Evolutionary conservation across 768 basidiomycete genomes (phyloP).

Genomic region (Russula griseocarnosa): DNA sequence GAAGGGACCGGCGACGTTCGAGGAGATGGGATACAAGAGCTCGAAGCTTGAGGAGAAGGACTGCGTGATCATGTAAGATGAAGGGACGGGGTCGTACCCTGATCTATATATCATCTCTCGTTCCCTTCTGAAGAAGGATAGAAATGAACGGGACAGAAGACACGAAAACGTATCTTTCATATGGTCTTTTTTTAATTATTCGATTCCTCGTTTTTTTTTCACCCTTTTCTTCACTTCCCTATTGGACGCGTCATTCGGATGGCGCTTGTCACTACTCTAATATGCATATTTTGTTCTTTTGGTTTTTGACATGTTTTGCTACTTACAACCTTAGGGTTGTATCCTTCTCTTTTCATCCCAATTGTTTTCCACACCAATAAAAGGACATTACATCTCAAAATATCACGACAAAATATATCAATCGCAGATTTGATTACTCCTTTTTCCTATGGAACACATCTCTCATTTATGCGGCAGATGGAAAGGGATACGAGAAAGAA

Average conservation of each 20-base stretch:
- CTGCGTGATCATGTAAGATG: conserved; percentile 76
- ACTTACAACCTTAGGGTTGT: neutral
- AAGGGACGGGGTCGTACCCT: neutral
- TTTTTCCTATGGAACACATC: conserved; percentile 21
- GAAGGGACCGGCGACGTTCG: conserved; percentile 72
- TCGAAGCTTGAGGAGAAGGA: conserved; percentile 76
- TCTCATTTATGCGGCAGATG: conserved; percentile 16
- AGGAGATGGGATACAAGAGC: conserved; percentile 88
- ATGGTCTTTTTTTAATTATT: neutral
- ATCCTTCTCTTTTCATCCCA: neutral
- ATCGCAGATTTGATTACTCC: conserved; percentile 19
- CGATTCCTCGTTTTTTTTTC: neutral
- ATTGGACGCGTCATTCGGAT: neutral
- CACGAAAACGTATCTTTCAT: neutral
- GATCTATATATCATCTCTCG: neutral
- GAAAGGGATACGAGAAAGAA: neutral
- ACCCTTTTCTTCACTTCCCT: neutral
- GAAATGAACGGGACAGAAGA: neutral
- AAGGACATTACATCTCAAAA: conserved; percentile 4
- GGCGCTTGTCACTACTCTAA: neutral
- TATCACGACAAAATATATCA: conserved; percentile 14
- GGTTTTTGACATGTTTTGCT: neutral
- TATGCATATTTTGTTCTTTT: neutral
- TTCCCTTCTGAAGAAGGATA: neutral
- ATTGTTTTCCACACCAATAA: neutral